phyloP scores from a whole-genome alignment of 2,329 filamentous ascomycete species.

The Colletotrichum sp. region DNA sequence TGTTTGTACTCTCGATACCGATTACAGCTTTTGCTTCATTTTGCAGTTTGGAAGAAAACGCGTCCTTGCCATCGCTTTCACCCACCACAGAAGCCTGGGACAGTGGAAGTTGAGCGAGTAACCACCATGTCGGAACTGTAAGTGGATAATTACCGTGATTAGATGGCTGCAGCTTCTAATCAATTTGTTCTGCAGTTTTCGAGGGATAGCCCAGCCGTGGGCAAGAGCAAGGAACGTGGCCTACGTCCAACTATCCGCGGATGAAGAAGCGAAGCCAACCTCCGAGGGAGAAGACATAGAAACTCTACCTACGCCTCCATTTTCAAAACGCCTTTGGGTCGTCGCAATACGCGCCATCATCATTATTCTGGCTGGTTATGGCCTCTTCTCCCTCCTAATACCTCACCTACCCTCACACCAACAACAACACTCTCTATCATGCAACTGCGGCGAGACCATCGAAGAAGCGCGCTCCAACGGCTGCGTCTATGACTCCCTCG shows the following conservation, averaged over 20 bases:
- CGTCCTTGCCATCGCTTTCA: fast-evolving
- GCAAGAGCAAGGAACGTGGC: fast-evolving
- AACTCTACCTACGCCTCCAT: fast-evolving
- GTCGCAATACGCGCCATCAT: not conserved
- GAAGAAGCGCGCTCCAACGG: conserved; percentile 28
- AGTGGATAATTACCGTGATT: fast-evolving
- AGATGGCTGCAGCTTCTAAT: fast-evolving
- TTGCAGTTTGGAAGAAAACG: fast-evolving
- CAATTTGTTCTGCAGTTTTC: not conserved
- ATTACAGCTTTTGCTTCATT: not conserved
- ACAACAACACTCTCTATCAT: conserved; percentile 4
- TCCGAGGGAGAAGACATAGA: too few species aligned
- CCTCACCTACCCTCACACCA: not conserved
- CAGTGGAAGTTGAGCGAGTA: fast-evolving
- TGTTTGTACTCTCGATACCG: fast-evolving
- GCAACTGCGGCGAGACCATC: conserved; percentile 35
- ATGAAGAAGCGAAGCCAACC: not conserved
- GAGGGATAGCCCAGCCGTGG: not conserved
- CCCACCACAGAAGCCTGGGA: not conserved
- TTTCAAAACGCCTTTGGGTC: not conserved
- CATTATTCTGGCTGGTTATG: not conserved
- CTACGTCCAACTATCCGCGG: not conserved
- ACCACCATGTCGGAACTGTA: not conserved
- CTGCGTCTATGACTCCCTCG: conserved; percentile 38
- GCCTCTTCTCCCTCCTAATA: not conserved